Conservation (phyloP, 176 grass and related monocot genomes). For the Ensete glaucum region DNA sequence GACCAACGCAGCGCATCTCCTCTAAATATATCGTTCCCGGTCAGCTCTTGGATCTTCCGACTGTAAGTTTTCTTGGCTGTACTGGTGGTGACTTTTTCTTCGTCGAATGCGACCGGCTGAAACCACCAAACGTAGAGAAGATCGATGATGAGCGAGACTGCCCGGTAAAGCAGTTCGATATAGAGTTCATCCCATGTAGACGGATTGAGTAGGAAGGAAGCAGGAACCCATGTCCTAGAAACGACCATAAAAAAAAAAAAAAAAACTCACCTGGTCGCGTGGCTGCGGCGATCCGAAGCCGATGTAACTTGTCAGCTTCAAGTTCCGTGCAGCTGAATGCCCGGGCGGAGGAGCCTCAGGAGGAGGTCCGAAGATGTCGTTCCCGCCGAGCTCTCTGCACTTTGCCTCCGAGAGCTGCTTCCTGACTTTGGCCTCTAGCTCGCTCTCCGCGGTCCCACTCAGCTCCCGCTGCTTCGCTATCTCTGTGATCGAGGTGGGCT, state of each 20-base stretch:
- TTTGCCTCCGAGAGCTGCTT: conserved; percentile 3
- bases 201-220: not conserved
- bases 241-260: not conserved
- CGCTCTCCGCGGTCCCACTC: not conserved
- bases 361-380: conserved; percentile 7
- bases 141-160: not conserved
- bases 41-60: not conserved
- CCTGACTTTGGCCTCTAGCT: not conserved
- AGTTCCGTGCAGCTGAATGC: conserved; percentile 4
- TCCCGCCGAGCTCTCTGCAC: not conserved
- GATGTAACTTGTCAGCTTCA: not conserved
- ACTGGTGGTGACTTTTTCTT: not conserved
- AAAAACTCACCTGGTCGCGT: not conserved
- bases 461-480: conserved; percentile 9
- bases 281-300: not conserved
- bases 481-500: conserved; percentile 10
- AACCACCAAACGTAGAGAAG: not conserved
- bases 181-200: not conserved
- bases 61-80: not conserved
- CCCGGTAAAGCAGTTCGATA: not conserved
- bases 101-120: not conserved
- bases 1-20: not conserved
- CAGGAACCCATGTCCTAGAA: not conserved
- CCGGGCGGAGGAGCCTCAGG: conserved; percentile 3
- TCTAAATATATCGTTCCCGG: not conserved